Base-by-base conservation (phyloP, 352 stramenopile species). In the Pythium apleroticum region DNA sequence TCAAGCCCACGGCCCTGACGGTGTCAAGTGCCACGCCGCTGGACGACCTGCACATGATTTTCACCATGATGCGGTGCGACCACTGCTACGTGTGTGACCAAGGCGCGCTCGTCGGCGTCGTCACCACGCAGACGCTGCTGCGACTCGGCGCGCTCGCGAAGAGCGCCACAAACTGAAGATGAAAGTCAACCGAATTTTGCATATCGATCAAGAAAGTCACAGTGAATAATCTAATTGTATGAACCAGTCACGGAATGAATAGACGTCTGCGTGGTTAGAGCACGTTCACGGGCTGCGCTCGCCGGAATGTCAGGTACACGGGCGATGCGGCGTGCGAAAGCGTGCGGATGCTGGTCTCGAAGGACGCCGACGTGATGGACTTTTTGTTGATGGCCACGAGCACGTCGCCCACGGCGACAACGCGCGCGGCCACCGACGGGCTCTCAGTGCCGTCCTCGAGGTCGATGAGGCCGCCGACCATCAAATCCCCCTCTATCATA, bases 11-110 rank as follows among this genome's bases (percentile, higher is more conserved):
- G 72, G 84, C 81, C 15, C 86, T 93, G 71, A 96, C 83, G 10
- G 88, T 93, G 41, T 92, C 86, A 15, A 93, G 74, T 37, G 83
- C 74, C 46, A 96, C 87, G 27, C 74, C 87, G 25, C 73, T 96
- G 35, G 86, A 96, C 55, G 86, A 94, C 49, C 69, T 96, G 6
- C 89, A 96, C 74, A 91, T 96, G 76, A 92, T 96, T 61, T 96
- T 96, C 76, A 94, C 87, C 19, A 96, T 96, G 89, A 73, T 96
- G 37, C 86, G 88, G 0, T 96, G 86, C 61, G 84, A 91, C 60
- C 86, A 94, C 63, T 91, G 88, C 65, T 96, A 95, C 54, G 86
- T 96, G 35, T 96, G 87, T 37, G 84, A 93, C 59, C 87, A 95
- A 37, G 89, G 89, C 28, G 80, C 88, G 59, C 68, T 96, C 25